These are phyloP conservation scores for Eucalyptus curtisii DNA, from an alignment of 345 rosid genomes.

Conservation along the genomic window DNA sequence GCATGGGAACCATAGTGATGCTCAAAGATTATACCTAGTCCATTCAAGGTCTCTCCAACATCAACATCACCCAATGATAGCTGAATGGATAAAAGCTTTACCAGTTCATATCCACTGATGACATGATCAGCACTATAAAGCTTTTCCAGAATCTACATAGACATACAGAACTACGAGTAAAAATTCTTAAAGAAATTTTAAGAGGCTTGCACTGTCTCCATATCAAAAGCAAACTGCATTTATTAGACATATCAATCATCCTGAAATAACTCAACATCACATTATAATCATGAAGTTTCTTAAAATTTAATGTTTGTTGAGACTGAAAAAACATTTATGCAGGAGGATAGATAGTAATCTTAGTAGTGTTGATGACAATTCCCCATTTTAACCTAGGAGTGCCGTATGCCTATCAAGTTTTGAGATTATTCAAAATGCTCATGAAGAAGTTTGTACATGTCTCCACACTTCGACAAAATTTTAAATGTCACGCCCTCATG, in stretches of 20 bases:
- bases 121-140: constrained; percentile 53
- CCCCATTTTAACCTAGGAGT: neutral
- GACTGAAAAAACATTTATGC: neutral
- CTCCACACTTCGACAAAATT: neutral
- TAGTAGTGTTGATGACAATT: neutral
- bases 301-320: neutral
- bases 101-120: constrained; percentile 66
- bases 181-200: neutral
- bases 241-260: neutral
- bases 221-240: neutral
- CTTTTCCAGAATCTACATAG: constrained; percentile 36
- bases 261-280: neutral
- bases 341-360: neutral
- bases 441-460: neutral
- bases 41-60: constrained; percentile 27
- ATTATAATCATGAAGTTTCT: neutral
- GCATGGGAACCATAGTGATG: constrained; percentile 50
- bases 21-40: constrained; percentile 22
- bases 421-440: neutral
- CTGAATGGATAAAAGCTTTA: constrained; percentile 65
- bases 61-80: constrained; percentile 23
- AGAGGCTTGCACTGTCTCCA: neutral
- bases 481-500: neutral
- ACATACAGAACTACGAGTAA: neutral
- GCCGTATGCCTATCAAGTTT: neutral